Base-by-base conservation (phyloP, 2,329 filamentous ascomycete species). In the Paraconiothyrium sp. region DNA sequence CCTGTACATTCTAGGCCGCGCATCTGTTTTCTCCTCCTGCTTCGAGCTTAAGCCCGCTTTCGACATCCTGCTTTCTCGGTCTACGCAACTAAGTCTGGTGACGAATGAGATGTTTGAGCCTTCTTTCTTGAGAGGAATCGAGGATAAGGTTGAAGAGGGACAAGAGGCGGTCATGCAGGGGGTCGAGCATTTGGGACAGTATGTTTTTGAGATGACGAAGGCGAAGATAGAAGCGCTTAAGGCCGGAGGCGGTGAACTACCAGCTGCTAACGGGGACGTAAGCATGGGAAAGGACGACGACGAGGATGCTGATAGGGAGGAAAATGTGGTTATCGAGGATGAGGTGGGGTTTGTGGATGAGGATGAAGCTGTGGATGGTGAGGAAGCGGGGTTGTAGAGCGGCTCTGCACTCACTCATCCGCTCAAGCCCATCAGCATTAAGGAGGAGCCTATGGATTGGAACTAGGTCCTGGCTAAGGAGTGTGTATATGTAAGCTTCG, bases 191-290 rank as follows among this genome's bases (percentile, higher is more conserved):
- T 79, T 99, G 39, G 95, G 95, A 0, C 91, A 97, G 80, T 99
- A 97, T 78, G 94, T 99, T 24, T 97, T 88, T 76, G 92, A 99
- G 78, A 99, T 99, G 93, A 97, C 93, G 3, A 87, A 90, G 72
- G 88, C 88, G 8, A 90, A 89, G 78, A 78, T 90, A 1, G 85
- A 88, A 72, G 84, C 83, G 48, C 72, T 89, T 71, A 88, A 84
- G 66, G 80, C 77, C 50, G 77, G 75, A 6, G 75, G 75, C 1
- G 79, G 73, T 0, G 60, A 66, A 13, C 49, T 80, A 63, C 70
- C 68, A 32, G 8, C 24, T 54, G 50, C 70, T 4, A 80, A 79
- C 14, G 72, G 76, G 30, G 76, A 80, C 58, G 68, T 71, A 9
- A 57, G 60, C 35, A 81, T 80, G 59, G 72, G 74, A 35, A 75